Evolutionary conservation across 2,329 filamentous ascomycete species (phyloP), one percentile per base, ranked within the genome.

Genomic region (Dactylellina haptotyla): DNA sequence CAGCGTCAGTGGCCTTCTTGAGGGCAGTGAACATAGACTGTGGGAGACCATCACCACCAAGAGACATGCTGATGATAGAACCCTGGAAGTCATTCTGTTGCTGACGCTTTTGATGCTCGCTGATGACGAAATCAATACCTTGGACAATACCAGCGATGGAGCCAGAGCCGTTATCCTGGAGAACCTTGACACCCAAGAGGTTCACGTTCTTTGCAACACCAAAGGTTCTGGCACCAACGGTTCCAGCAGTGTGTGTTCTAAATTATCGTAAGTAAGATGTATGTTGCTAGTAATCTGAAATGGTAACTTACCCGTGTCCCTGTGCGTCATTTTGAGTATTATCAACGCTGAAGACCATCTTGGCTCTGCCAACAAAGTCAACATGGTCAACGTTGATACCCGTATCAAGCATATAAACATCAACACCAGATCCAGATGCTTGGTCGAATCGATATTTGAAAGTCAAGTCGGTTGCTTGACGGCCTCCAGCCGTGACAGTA

Each of bases 261-360:
- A 20, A 34, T 9, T 34, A 20, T 25, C 58, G 28, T 57, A 53
- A 61, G 58, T 37, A 6, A 32, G 20, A 28, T 18, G 12, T 26
- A 25, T 16, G n/a, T 23, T 18, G 26, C 20, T 5, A n/a, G 34
- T 50, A 43, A 14, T 9, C 16, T 20, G 10, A 16, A 23, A 61
- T 43, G 8, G 14, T n/a, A 34, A 87, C 87, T 80, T 89, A 87
- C n/a, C 88, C 88, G 77, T 89, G 87, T 9, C 77, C 77, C 12
- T 76, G 73, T 4, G 79, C 78, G 14, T 78, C 70, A 20, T 50
- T 43, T n/a, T 43, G 23, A 23, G 77, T 78, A 53, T 88, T 84
- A 3, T 82, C 82, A 76, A 86, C 79, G 81, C 84, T 63, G 67
- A 77, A 76, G 28, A 58, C 72, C 62, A 63, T 77, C 41, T 65